Percentiles rank a stretch among this genome's conserved stretches.
Evolutionary conservation across 345 rosid genomes (phyloP).

Genomic region (Hypericum perforatum): DNA sequence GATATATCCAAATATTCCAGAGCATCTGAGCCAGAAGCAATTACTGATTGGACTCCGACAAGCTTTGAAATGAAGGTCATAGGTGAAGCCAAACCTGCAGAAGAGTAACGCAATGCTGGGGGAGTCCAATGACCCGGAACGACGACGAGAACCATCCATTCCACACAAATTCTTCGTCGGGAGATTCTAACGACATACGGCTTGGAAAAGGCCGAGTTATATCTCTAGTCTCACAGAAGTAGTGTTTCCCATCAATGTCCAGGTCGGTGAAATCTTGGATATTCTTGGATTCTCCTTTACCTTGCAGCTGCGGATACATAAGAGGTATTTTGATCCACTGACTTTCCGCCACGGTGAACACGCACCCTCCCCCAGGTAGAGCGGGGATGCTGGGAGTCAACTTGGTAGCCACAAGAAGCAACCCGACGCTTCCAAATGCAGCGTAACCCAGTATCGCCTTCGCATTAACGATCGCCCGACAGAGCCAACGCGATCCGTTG

Average conservation of each 20-base stretch:
- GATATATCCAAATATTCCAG: neutral
- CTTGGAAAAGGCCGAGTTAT: constrained; percentile 91
- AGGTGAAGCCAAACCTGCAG: constrained; percentile 67
- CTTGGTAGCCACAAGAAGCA: constrained; percentile 85
- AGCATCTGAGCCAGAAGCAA: constrained; percentile 4
- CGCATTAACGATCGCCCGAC: constrained; percentile 39
- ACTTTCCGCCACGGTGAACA: constrained; percentile 72
- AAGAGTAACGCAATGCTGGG: constrained; percentile 63
- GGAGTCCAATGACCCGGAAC: constrained; percentile 61
- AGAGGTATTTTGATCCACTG: constrained; percentile 83
- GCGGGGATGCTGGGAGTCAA: constrained; percentile 54
- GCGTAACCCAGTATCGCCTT: constrained; percentile 83
- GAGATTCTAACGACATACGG: constrained; percentile 47
- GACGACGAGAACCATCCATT: constrained; percentile 73
- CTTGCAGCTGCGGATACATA: constrained; percentile 69
- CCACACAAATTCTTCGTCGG: constrained; percentile 97
- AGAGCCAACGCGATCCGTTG: constrained; percentile 48
- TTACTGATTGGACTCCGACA: neutral
- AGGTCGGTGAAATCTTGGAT: constrained; percentile 80
- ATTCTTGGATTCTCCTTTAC: constrained; percentile 82
- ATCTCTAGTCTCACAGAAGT: constrained; percentile 83
- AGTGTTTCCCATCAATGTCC: constrained; percentile 91
- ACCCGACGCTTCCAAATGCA: constrained; percentile 63
- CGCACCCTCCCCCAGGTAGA: constrained; percentile 92
- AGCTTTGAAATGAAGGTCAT: constrained; percentile 21